A percentile compares a stretch with the other conserved stretches of the same genome.
phyloP scores from a whole-genome alignment of 768 basidiomycete species.

The Mycena kentingensis region DNA sequence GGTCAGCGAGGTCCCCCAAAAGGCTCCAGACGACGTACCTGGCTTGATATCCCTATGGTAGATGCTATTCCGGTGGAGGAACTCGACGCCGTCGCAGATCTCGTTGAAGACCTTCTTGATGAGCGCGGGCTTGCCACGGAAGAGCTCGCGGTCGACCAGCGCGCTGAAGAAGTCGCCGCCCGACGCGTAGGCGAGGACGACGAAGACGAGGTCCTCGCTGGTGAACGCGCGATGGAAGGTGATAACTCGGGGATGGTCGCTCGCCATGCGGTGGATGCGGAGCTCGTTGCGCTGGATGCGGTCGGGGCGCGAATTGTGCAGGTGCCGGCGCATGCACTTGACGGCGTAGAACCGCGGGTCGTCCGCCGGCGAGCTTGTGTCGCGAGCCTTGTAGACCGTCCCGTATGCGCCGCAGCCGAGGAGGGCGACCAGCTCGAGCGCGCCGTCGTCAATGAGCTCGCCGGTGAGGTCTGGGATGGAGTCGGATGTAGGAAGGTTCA shows the following conservation, averaged over 20 bases:
- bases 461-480: conserved; percentile 29
- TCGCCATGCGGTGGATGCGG: conserved; percentile 31
- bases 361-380: conserved; percentile 1
- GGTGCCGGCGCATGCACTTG: conserved; percentile 51
- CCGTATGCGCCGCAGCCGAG: conserved; percentile 37
- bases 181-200: conserved; percentile 38
- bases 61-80: conserved; percentile 53
- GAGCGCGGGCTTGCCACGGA: conserved; percentile 46
- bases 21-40: too few species aligned
- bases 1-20: too few species aligned
- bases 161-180: conserved; percentile 51
- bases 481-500: not conserved
- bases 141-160: conserved; percentile 42
- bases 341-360: conserved; percentile 37
- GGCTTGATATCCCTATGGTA: conserved; percentile 63
- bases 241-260: conserved; percentile 43
- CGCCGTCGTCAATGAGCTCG: conserved; percentile 41
- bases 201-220: conserved; percentile 49
- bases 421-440: conserved; percentile 41
- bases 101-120: conserved; percentile 54
- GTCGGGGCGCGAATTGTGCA: conserved; percentile 41
- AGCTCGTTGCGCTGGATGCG: conserved; percentile 54
- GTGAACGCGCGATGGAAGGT: conserved; percentile 48
- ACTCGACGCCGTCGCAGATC: conserved; percentile 55
- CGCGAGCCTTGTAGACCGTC: conserved; percentile 28